A percentile compares a stretch with the other conserved stretches of the same genome.
Conservation (phyloP, 257 asterid species). For the Solanum virginianum region DNA sequence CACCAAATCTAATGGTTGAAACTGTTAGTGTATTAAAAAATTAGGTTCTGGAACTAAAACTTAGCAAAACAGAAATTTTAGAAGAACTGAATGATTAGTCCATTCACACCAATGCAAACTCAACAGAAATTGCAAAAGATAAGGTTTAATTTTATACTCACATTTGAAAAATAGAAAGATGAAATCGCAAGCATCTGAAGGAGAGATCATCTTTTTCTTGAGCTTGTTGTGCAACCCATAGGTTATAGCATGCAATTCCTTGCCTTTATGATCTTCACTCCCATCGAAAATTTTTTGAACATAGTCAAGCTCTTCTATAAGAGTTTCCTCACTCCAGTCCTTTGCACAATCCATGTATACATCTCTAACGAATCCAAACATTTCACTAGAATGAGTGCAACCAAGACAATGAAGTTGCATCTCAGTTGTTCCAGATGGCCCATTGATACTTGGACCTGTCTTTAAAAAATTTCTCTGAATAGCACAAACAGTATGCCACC, state of each 20-base stretch:
- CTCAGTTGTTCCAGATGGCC: slow-evolving; percentile 58
- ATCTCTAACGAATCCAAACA: slow-evolving; percentile 92
- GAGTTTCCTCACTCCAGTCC: slow-evolving; percentile 56
- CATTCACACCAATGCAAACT: background rate
- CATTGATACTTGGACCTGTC: slow-evolving; percentile 60
- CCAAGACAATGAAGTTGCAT: slow-evolving; percentile 86
- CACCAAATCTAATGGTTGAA: too few species aligned
- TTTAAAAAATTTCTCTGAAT: slow-evolving; percentile 54
- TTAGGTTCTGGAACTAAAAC: too few species aligned
- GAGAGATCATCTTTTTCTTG: slow-evolving; percentile 43
- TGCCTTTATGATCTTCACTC: slow-evolving; percentile 79
- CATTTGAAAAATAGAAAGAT: slow-evolving; percentile 68
- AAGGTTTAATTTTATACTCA: slow-evolving; percentile 28
- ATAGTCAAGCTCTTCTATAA: slow-evolving; percentile 72
- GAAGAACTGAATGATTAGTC: too few species aligned
- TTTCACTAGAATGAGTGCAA: slow-evolving; percentile 74
- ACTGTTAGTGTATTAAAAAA: too few species aligned
- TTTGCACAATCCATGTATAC: slow-evolving; percentile 57
- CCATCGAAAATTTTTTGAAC: slow-evolving; percentile 48
- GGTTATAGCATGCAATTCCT: slow-evolving; percentile 59
- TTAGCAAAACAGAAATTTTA: too few species aligned
- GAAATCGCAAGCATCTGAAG: slow-evolving; percentile 56
- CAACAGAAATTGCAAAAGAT: background rate
- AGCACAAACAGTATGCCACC: slow-evolving; percentile 90
- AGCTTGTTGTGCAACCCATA: slow-evolving; percentile 52